These are phyloP conservation scores for Pythium aquatile DNA, from an alignment of 352 stramenopile genomes.

Conservation along the genomic window DNA sequence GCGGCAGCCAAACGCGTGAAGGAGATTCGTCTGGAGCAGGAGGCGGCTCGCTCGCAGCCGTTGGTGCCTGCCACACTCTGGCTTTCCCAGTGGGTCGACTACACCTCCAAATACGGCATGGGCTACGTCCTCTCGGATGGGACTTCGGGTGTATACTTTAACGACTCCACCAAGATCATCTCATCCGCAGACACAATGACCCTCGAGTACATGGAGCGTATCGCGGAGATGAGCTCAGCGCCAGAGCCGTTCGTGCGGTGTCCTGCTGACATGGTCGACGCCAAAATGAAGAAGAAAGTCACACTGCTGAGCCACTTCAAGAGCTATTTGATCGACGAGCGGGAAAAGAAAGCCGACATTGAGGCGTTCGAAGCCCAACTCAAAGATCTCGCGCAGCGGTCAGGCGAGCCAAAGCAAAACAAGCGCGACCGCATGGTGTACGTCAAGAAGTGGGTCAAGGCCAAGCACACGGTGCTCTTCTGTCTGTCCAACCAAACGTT, in stretches of 20 bases:
- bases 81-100: conserved; percentile 98
- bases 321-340: conserved; percentile 93
- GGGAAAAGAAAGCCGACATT: conserved; percentile 28
- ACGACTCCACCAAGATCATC: conserved; percentile 98
- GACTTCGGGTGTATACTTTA: conserved; percentile 97
- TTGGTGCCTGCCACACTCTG: conserved; percentile 78
- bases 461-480: conserved; percentile 97
- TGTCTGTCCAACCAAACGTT: conserved; percentile 95
- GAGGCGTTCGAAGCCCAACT: conserved; percentile 30
- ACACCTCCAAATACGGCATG: conserved; percentile 99
- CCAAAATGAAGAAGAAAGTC: conserved; percentile 96
- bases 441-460: conserved; percentile 99
- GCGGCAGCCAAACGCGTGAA: conserved; percentile 63
- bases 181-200: conserved; percentile 77
- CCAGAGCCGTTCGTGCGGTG: conserved; percentile 39
- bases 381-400: conserved; percentile 7
- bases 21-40: conserved; percentile 53
- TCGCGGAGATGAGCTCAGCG: conserved; percentile 39
- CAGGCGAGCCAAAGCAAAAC: background rate
- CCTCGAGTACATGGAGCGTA: conserved; percentile 97
- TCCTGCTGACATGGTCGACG: conserved; percentile 71
- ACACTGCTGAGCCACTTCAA: conserved; percentile 97
- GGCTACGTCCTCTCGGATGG: conserved; percentile 97
- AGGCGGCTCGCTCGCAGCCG: conserved; percentile 26
- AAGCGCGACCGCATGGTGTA: conserved; percentile 79